phyloP scores from a whole-genome alignment of 1,139 yeast genomes.

The Chernovozyma sophiae-reginae region DNA sequence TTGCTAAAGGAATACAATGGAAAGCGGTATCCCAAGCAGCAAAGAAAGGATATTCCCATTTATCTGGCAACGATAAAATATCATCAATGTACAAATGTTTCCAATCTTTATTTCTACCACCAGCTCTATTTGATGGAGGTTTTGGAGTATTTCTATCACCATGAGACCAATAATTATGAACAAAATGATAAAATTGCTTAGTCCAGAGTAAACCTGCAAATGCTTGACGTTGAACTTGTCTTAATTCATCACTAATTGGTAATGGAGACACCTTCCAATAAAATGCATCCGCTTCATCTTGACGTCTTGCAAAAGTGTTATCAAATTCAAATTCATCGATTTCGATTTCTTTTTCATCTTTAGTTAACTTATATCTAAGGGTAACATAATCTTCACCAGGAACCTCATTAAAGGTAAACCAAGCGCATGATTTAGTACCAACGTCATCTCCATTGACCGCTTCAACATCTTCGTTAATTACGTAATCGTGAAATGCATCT shows the following conservation, averaged over 20 bases:
- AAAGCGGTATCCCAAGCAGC: constrained; percentile 99
- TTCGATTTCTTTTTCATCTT: constrained; percentile 32
- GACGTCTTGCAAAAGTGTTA: constrained; percentile 65
- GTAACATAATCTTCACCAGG: constrained; percentile 91
- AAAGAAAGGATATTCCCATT: constrained; percentile 96
- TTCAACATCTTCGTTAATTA: constrained; percentile 50
- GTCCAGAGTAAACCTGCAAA: constrained; percentile 95
- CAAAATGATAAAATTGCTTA: constrained; percentile 86
- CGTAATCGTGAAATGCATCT: constrained; percentile 87
- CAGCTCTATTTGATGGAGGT: constrained; percentile 78
- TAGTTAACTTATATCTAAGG: constrained; percentile 71
- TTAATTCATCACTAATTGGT: constrained; percentile 77
- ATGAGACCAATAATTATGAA: constrained; percentile 81
- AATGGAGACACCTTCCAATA: constrained; percentile 88
- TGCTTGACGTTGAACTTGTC: constrained; percentile 90
- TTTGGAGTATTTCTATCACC: constrained; percentile 81
- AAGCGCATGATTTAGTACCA: constrained; percentile 76
- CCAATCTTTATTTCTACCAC: constrained; percentile 87
- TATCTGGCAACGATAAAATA: constrained; percentile 86
- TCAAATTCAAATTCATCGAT: constrained; percentile 80
- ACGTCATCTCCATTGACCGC: constrained; percentile 21
- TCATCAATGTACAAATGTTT: constrained; percentile 86
- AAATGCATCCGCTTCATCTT: constrained; percentile 89
- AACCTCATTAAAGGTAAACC: constrained; percentile 76
- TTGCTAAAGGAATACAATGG: constrained; percentile 91